Evolutionary conservation across 2,329 filamentous ascomycete species (phyloP).

Genomic region (Calonectria naviculata): DNA sequence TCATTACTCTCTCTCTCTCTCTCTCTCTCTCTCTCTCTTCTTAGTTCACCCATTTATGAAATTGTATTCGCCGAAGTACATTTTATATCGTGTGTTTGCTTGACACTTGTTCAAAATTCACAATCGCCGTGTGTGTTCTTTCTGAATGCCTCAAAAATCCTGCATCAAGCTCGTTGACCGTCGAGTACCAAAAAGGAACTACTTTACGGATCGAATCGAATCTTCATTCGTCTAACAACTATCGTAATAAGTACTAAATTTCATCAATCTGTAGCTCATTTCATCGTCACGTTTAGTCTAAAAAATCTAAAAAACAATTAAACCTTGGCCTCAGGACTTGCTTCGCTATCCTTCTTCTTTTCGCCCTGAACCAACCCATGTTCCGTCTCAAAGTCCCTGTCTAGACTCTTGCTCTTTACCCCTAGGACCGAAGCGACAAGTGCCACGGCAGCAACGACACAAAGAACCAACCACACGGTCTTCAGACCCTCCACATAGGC

Average conservation of each 20-base stretch:
- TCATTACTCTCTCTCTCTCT: no score
- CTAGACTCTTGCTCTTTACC: conserved; percentile 34
- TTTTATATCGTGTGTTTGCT: no score
- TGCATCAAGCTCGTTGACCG: no score
- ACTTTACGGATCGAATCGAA: no score
- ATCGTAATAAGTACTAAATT: not conserved
- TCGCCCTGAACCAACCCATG: conserved; percentile 21
- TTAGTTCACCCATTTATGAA: no score
- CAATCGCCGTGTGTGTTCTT: no score
- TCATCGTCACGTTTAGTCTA: not conserved
- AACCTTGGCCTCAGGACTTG: conserved; percentile 9
- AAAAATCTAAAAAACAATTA: conserved; percentile 11
- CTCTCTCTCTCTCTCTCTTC: no score
- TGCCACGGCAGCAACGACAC: conserved; percentile 41
- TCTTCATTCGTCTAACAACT: not conserved
- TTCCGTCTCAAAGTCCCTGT: conserved; percentile 37
- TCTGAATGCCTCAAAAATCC: no score
- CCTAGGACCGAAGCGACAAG: conserved; percentile 28
- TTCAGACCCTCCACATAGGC: conserved; percentile 48
- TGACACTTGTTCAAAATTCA: no score
- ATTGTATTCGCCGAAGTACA: no score
- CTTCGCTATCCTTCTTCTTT: conserved; percentile 8
- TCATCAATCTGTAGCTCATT: not conserved
- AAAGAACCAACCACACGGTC: conserved; percentile 47
- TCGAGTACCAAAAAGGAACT: no score